Conservation (phyloP, 164 flowering plant genomes). For the Vitis labrusca region DNA sequence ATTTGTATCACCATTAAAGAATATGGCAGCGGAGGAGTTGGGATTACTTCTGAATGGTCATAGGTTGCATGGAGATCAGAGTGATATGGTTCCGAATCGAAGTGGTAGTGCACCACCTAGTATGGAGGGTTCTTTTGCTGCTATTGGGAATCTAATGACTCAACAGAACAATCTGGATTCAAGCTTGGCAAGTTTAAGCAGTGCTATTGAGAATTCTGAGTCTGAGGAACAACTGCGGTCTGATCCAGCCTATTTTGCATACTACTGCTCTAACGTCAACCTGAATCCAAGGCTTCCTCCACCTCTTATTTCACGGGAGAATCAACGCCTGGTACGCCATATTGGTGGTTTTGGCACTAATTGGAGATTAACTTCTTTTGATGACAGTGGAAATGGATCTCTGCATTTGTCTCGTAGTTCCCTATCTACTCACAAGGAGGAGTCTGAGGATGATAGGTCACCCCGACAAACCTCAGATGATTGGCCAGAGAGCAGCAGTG, state of each 20-base stretch:
- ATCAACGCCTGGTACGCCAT: constrained; percentile 51
- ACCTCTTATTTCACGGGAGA: constrained; percentile 63
- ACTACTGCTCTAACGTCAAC: constrained; percentile 60
- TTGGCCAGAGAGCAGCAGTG: constrained; percentile 28
- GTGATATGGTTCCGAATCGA: constrained; percentile 56
- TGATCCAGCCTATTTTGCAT: constrained; percentile 68
- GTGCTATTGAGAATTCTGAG: constrained; percentile 29
- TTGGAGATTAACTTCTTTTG: constrained; percentile 44
- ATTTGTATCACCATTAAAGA: constrained; percentile 35
- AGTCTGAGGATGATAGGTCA: constrained; percentile 70
- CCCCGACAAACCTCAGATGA: constrained; percentile 37
- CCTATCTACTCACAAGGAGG: constrained; percentile 80
- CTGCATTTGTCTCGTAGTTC: constrained; percentile 36
- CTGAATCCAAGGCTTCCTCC: constrained; percentile 85
- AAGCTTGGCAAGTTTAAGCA: constrained; percentile 30
- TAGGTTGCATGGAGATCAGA: constrained; percentile 31
- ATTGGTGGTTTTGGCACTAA: constrained; percentile 55
- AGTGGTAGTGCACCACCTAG: constrained; percentile 98
- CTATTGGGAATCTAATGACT: constrained; percentile 52
- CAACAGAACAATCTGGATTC: constrained; percentile 33
- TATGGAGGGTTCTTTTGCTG: constrained; percentile 84
- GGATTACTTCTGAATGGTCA: constrained; percentile 56
- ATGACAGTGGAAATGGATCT: constrained; percentile 41
- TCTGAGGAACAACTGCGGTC: constrained; percentile 67
- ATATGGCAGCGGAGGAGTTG: constrained; percentile 57